These are phyloP conservation scores for Irpex sp. DNA, from an alignment of 1,284 basidiomycete species.

Conservation along the genomic window DNA sequence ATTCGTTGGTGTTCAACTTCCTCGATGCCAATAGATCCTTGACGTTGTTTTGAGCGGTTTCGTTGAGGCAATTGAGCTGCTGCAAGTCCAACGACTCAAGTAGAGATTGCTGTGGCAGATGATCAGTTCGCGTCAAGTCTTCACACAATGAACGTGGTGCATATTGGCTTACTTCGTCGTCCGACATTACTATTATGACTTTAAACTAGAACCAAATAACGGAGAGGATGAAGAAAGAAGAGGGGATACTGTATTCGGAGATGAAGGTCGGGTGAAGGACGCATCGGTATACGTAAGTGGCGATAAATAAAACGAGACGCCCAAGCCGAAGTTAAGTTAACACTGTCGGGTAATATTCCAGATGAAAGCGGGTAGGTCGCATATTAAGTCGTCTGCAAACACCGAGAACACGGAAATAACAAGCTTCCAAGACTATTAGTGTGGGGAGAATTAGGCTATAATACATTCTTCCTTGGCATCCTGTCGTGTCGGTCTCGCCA, in stretches of 20 bases:
- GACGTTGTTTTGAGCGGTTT: conserved; percentile 56
- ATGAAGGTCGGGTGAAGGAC: not conserved
- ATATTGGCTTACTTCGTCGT: not conserved
- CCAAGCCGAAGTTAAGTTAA: not conserved
- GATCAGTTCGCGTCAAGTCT: not conserved
- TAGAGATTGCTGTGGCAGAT: conserved; percentile 36
- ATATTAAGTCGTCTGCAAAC: not conserved
- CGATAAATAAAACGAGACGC: conserved; percentile 2
- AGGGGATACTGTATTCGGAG: not conserved
- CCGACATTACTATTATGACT: not conserved
- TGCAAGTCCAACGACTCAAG: conserved; percentile 56
- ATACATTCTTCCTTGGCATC: conserved; percentile 92
- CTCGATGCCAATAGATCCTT: conserved; percentile 54
- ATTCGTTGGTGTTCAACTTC: conserved; percentile 39
- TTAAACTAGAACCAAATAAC: not conserved
- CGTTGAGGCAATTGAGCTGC: conserved; percentile 78
- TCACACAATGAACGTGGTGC: not conserved
- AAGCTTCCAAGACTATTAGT: not conserved
- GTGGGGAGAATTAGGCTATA: conserved; percentile 47
- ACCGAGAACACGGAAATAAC: conserved; percentile 1
- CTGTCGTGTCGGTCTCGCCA: conserved; percentile 84
- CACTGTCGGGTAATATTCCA: not conserved
- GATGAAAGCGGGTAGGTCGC: not conserved
- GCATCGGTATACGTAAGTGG: not conserved
- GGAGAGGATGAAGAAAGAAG: not conserved